Conservation (phyloP, 768 basidiomycete species). For the Xerocomus brunneocitrinus region DNA sequence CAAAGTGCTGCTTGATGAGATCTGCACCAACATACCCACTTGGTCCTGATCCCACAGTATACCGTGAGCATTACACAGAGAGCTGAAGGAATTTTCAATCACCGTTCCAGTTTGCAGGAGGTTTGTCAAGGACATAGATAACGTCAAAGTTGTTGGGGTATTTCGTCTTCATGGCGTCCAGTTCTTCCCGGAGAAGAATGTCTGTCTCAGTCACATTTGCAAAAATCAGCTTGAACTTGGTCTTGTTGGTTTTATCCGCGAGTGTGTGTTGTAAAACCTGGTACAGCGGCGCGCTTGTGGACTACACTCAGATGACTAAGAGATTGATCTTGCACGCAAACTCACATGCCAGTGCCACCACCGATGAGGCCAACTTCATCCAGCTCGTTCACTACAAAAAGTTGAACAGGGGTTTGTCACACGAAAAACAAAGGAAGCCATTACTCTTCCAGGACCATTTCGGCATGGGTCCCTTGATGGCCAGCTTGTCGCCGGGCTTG, state of each 20-base stretch:
- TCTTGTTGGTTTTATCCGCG: slow-evolving; percentile 74
- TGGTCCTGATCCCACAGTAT: slow-evolving; percentile 38
- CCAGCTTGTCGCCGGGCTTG: slow-evolving; percentile 76
- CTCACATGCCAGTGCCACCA: slow-evolving; percentile 90
- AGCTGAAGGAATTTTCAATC: slow-evolving; percentile 15
- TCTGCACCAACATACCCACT: slow-evolving; percentile 73
- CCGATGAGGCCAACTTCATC: slow-evolving; percentile 87
- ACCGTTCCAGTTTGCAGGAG: slow-evolving; percentile 57
- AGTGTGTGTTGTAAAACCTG: slow-evolving; percentile 76
- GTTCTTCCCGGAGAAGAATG: slow-evolving; percentile 78
- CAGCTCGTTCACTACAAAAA: slow-evolving; percentile 67
- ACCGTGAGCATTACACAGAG: slow-evolving; percentile 1
- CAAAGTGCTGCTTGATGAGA: slow-evolving; percentile 69
- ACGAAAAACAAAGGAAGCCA: slow-evolving; percentile 8
- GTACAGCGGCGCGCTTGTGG: slow-evolving; percentile 71
- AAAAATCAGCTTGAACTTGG: slow-evolving; percentile 90
- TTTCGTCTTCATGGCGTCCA: slow-evolving; percentile 65
- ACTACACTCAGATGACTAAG: neutral
- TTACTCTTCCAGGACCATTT: slow-evolving; percentile 85
- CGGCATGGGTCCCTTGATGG: slow-evolving; percentile 85
- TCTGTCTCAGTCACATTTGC: slow-evolving; percentile 88
- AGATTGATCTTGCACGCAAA: slow-evolving; percentile 4
- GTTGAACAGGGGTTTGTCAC: neutral
- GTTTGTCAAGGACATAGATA: slow-evolving; percentile 84
- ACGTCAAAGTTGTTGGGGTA: slow-evolving; percentile 72